Conservation (phyloP, 352 stramenopile genomes). For the Globisporangium abappressorium region DNA sequence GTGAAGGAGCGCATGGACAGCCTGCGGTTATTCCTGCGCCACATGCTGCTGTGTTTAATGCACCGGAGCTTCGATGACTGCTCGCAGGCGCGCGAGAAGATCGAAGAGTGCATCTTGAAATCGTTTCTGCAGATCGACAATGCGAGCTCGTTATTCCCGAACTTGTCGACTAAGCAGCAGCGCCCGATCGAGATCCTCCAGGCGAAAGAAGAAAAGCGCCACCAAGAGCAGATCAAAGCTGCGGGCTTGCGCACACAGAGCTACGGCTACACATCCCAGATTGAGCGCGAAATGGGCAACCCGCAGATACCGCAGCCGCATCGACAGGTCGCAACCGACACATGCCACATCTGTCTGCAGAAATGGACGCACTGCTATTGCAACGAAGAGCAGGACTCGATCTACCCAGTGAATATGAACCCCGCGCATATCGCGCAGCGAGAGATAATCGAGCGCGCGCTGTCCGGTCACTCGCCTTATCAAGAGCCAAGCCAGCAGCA, state of each 20-base stretch:
- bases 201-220: constrained; percentile 67
- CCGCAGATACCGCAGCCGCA: constrained; percentile 30
- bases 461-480: constrained; percentile 13
- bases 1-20: constrained; percentile 87
- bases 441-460: constrained; percentile 17
- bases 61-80: constrained; percentile 69
- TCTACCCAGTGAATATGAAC: constrained; percentile 44
- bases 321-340: constrained; percentile 60
- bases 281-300: constrained; percentile 34
- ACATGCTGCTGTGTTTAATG: constrained; percentile 74
- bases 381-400: constrained; percentile 74
- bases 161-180: constrained; percentile 47
- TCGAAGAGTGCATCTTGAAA: constrained; percentile 69
- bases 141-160: constrained; percentile 46
- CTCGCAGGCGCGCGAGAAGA: constrained; percentile 55
- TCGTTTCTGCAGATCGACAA: constrained; percentile 79
- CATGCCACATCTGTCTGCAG: constrained; percentile 70
- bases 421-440: constrained; percentile 15
- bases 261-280: constrained; percentile 32
- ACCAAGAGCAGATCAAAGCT: constrained; percentile 63
- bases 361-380: constrained; percentile 89
- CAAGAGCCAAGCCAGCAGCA: constrained; percentile 8
- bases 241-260: constrained; percentile 56
- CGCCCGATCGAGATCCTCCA: constrained; percentile 57
- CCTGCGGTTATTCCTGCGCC: constrained; percentile 68